Conservation (phyloP, 352 stramenopile species). For the Phytophthora fragariaefolia region DNA sequence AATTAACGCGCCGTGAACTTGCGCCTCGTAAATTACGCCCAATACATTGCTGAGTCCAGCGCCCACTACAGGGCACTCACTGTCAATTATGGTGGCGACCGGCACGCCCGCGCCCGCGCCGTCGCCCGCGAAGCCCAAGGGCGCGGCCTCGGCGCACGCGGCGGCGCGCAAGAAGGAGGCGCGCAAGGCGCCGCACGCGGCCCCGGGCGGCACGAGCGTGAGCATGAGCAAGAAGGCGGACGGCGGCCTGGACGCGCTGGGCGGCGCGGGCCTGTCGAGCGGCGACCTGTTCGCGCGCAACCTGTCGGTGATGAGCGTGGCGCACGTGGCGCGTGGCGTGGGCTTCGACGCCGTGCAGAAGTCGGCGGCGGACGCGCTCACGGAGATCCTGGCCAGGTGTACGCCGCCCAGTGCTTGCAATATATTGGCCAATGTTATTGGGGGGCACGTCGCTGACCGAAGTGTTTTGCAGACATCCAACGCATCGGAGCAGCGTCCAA, state of each 20-base stretch:
- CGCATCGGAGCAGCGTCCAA: conserved; percentile 55
- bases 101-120: conserved; percentile 2
- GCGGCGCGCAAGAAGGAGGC: conserved; percentile 33
- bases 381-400: conserved; percentile 65
- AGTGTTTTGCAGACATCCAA: conserved; percentile 59
- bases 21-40: too few relatives aligned
- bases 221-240: conserved; percentile 55
- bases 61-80: too few relatives aligned
- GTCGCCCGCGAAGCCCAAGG: conserved; percentile 8
- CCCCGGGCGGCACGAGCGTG: conserved; percentile 45
- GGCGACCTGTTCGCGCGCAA: conserved; percentile 57
- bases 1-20: too few relatives aligned
- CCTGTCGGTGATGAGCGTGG: conserved; percentile 57
- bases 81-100: background rate
- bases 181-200: conserved; percentile 15
- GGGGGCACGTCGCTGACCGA: too few relatives aligned
- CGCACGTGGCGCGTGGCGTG: conserved; percentile 52
- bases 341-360: conserved; percentile 66
- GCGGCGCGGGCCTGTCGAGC: conserved; percentile 34
- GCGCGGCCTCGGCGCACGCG: background rate
- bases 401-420: background rate
- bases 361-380: conserved; percentile 54
- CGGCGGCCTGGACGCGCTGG: conserved; percentile 21
- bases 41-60: too few relatives aligned
- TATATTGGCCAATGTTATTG: conserved; percentile 24